A percentile compares a stretch with the other conserved stretches of the same genome.
These are phyloP conservation scores for Candida nonsorbophila DNA, from an alignment of 805 yeast genomes.

Conservation along the genomic window DNA sequence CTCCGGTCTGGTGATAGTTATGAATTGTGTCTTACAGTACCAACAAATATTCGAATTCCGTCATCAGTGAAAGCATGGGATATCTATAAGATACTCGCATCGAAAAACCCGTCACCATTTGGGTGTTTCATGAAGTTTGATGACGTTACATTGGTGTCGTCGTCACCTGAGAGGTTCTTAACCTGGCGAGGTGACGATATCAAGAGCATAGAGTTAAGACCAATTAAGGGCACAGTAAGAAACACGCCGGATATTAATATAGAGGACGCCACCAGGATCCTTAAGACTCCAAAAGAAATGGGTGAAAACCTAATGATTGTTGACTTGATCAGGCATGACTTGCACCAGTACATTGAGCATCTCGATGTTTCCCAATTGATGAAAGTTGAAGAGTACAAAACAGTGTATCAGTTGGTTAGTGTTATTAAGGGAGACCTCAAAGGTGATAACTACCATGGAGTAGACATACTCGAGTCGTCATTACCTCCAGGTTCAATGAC, in stretches of 20 bases:
- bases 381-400: conserved; percentile 87
- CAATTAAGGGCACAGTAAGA: conserved; percentile 92
- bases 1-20: conserved; percentile 84
- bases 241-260: conserved; percentile 51
- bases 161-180: conserved; percentile 92
- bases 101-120: conserved; percentile 87
- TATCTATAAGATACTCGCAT: conserved; percentile 66
- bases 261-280: conserved; percentile 55
- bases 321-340: conserved; percentile 89
- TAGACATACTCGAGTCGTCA: conserved; percentile 72
- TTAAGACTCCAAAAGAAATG: conserved; percentile 83
- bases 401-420: conserved; percentile 88
- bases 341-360: conserved; percentile 56
- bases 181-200: conserved; percentile 55
- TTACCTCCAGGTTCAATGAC: conserved; percentile 99
- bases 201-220: conserved; percentile 70
- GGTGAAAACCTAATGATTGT: conserved; percentile 98
- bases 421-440: conserved; percentile 67
- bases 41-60: conserved; percentile 55
- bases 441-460: conserved; percentile 46
- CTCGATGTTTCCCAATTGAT: conserved; percentile 77
- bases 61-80: conserved; percentile 60
- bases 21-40: conserved; percentile 85
- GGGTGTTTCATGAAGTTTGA: conserved; percentile 72
- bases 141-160: conserved; percentile 63